A percentile compares a stretch with the other conserved stretches of the same genome.
phyloP scores from a whole-genome alignment of 495 filamentous ascomycete genomes.

The Daldinia vernicosa region DNA sequence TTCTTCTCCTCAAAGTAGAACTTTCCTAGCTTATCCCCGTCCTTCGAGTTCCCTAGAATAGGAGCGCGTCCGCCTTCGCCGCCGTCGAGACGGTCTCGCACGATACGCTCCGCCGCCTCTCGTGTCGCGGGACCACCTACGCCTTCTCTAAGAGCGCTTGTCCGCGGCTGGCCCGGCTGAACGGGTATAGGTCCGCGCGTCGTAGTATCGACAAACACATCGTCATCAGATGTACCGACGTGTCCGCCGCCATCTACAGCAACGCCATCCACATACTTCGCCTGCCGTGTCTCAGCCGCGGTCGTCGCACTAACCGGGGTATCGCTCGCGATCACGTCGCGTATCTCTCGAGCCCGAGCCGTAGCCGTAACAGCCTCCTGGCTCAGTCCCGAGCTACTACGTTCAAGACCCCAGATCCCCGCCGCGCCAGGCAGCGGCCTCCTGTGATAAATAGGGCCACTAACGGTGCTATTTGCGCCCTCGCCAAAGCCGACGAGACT shows the following conservation, averaged over 20 bases:
- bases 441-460: constrained; percentile 73
- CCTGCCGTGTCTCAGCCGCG: constrained; percentile 53
- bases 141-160: constrained; percentile 49
- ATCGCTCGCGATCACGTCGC: constrained; percentile 43
- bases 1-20: constrained; percentile 64
- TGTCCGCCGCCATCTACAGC: constrained; percentile 48
- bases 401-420: constrained; percentile 50
- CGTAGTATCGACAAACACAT: constrained; percentile 57
- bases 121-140: constrained; percentile 45
- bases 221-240: constrained; percentile 45
- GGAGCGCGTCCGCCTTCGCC: constrained; percentile 49
- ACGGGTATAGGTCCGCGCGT: constrained; percentile 53
- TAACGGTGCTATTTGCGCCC: constrained; percentile 80
- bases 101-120: constrained; percentile 63
- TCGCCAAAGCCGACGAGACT: constrained; percentile 88
- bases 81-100: constrained; percentile 60
- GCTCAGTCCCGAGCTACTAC: constrained; percentile 55
- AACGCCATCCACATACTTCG: constrained; percentile 57
- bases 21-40: constrained; percentile 56
- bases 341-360: constrained; percentile 36
- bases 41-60: constrained; percentile 52
- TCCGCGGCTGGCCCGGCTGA: constrained; percentile 40
- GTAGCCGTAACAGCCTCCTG: constrained; percentile 45
- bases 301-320: constrained; percentile 54
- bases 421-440: constrained; percentile 49